phyloP scores from a whole-genome alignment of 2,329 filamentous ascomycete genomes.

The Aureobasidium sp. region DNA sequence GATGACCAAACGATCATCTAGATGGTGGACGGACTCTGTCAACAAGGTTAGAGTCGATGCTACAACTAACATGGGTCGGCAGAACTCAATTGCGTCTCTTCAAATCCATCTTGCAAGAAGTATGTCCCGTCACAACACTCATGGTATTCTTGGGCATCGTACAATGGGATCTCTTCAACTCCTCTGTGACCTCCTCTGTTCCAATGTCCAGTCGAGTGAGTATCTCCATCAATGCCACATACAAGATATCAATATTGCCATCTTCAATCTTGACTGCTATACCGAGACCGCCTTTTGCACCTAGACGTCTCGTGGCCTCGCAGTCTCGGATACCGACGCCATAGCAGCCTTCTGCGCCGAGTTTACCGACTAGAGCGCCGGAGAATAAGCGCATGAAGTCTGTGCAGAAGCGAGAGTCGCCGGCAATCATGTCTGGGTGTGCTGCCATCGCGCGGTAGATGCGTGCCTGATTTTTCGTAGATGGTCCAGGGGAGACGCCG shows the following conservation, averaged over 20 bases:
- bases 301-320: constrained; percentile 27
- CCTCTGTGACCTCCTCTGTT: constrained; percentile 22
- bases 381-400: constrained; percentile 34
- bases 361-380: constrained; percentile 37
- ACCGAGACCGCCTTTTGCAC: constrained; percentile 32
- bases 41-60: too few relatives aligned
- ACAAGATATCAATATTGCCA: constrained; percentile 37
- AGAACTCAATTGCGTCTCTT: background rate
- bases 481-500: background rate
- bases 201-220: constrained; percentile 38
- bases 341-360: constrained; percentile 45
- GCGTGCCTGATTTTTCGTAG: constrained; percentile 23
- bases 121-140: constrained; percentile 30
- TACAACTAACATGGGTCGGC: too few relatives aligned
- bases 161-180: constrained; percentile 29
- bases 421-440: constrained; percentile 38
- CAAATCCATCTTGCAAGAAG: background rate
- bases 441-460: constrained; percentile 38
- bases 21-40: too few relatives aligned
- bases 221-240: constrained; percentile 38
- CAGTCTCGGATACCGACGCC: constrained; percentile 36
- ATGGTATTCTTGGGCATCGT: constrained; percentile 32
- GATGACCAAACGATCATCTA: too few relatives aligned
- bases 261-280: constrained; percentile 45
- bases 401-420: constrained; percentile 42